Conservation (phyloP, 2,329 filamentous ascomycete species). For the Botrytis paeoniae region DNA sequence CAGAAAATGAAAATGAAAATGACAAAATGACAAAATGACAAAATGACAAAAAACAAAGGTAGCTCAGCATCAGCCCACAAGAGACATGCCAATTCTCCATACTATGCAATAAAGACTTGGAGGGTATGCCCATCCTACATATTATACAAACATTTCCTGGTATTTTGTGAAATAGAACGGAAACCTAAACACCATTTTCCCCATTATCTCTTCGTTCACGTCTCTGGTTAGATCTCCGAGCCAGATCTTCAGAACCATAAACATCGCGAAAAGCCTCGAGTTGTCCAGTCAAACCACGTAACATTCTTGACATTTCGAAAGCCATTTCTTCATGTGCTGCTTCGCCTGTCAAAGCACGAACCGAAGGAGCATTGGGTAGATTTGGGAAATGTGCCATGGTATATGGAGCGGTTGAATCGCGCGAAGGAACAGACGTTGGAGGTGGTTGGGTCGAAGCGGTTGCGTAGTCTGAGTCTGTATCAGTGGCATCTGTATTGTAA, state of each 20-base stretch:
- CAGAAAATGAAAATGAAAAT: not conserved
- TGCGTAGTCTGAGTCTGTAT: slow-evolving; percentile 28
- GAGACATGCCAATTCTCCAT: not conserved
- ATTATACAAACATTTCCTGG: not conserved
- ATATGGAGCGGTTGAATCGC: slow-evolving; percentile 16
- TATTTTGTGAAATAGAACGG: not conserved
- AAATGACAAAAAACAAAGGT: not conserved
- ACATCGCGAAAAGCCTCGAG: slow-evolving; percentile 32
- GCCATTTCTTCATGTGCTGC: slow-evolving; percentile 32
- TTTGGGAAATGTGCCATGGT: slow-evolving; percentile 28
- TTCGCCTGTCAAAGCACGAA: slow-evolving; percentile 29
- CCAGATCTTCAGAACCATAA: slow-evolving; percentile 26
- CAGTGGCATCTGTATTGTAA: slow-evolving; percentile 20
- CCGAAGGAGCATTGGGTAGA: slow-evolving; percentile 31
- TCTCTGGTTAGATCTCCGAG: slow-evolving; percentile 11
- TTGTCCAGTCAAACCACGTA: slow-evolving; percentile 30
- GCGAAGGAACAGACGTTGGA: slow-evolving; percentile 11
- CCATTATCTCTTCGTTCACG: slow-evolving; percentile 17
- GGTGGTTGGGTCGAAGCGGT: slow-evolving; percentile 23
- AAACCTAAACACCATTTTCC: slow-evolving; percentile 8
- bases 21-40: not conserved
- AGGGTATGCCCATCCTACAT: not conserved
- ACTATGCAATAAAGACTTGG: not conserved
- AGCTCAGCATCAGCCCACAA: not conserved
- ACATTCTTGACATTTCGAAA: slow-evolving; percentile 30